Evolutionary conservation across 208 protist species (phyloP), one percentile per base, ranked within the genome.

Genomic region (Crithidia expoeki): DNA sequence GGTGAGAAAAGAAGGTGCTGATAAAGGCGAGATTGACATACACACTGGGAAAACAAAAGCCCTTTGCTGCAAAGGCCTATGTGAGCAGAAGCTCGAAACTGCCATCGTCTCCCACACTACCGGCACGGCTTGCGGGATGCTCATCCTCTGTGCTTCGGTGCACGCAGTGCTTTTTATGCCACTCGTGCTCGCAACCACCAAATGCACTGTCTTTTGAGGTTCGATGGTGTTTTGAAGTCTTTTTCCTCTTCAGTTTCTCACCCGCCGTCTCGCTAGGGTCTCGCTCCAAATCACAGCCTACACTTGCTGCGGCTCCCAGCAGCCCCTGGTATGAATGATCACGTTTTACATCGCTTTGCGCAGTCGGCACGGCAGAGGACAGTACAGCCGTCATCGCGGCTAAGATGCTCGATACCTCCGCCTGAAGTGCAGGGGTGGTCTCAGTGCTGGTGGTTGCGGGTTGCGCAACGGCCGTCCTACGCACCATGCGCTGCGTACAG

Each of bases 51-150:
- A n/a, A n/a, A n/a, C n/a, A n/a, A n/a, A n/a, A n/a, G n/a, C n/a
- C n/a, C 46, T 19, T 4, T 21, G 46, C 7, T 50, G 46, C 46
- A 50, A 44, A 44, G 38, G 38, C 7, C 78, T 53, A 88, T 28
- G 72, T 71, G 6, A 60, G 21, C 30, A 84, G 52, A 0, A 88
- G 68, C 32, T 84, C 83, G 64, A 84, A 84, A 16, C 63, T 71
- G 27, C 72, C 74, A 71, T 79, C 76, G 46, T 76, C 74, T 25
- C 60, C 56, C 28, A 44, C 34, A 4, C 25, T 57, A 21, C 38
- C 23, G 4, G 25, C 40, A 3, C 50, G 28, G 1, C 46, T 14
- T 17, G 60, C 59, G 44, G 27, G 14, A 3, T 21, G 40, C n/a
- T 53, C 34, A 40, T 30, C 52, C 0, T 17, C 23, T 16, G n/a